Percentiles rank a stretch among this genome's conserved stretches.
Conservation (phyloP, 352 stramenopile genomes). For the Albugo candida region DNA sequence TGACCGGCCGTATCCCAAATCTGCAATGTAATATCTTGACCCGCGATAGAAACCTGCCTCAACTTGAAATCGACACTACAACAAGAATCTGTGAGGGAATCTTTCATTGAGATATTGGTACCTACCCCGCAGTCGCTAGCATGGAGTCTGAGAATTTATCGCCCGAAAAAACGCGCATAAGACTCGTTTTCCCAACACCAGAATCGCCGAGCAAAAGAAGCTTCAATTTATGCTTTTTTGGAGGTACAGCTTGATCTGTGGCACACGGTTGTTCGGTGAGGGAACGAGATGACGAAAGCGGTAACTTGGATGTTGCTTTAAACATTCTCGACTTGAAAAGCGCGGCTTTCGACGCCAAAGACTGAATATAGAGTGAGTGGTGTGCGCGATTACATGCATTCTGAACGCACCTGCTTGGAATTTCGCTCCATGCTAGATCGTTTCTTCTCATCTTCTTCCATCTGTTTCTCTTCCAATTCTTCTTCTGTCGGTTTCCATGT, state of each 20-base stretch:
- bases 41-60: conserved; percentile 60
- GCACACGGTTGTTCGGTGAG: not conserved
- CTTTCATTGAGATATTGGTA: not conserved
- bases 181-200: conserved; percentile 82
- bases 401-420: conserved; percentile 11
- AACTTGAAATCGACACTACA: conserved; percentile 85
- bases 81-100: conserved; percentile 1
- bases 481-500: conserved; percentile 37
- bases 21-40: conserved; percentile 75
- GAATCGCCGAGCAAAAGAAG: conserved; percentile 78
- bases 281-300: too few species aligned
- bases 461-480: conserved; percentile 69
- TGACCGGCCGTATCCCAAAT: conserved; percentile 91
- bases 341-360: conserved; percentile 33
- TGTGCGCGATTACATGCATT: too few species aligned
- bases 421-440: conserved; percentile 63
- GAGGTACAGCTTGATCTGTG: conserved; percentile 7
- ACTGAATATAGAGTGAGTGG: too few species aligned
- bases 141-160: conserved; percentile 83
- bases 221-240: conserved; percentile 80
- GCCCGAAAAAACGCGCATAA: conserved; percentile 86
- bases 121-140: conserved; percentile 77
- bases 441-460: conserved; percentile 74
- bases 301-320: conserved; percentile 4
- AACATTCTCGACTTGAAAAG: conserved; percentile 70